Evolutionary conservation across 78 protist genomes (phyloP).

Genomic region (Goniomonas avonlea): DNA sequence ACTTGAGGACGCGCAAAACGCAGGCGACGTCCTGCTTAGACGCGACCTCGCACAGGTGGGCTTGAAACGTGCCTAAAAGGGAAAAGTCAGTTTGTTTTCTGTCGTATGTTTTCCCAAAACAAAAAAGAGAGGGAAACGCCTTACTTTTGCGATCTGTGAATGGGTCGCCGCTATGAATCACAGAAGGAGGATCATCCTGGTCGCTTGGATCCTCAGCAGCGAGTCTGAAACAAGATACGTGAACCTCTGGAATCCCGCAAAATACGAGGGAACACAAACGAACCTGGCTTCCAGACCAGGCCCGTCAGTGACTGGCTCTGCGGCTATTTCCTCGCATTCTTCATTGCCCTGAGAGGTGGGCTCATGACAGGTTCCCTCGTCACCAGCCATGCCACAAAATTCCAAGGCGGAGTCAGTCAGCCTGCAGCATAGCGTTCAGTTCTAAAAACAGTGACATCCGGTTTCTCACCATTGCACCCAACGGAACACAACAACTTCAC

Average conservation of each 20-base stretch:
- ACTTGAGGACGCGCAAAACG: background rate
- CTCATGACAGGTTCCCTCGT: no score
- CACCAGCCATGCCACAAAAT: no score
- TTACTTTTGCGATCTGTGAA: background rate
- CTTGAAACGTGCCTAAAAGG: constrained; percentile 2
- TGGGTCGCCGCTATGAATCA: background rate
- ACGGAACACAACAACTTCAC: background rate
- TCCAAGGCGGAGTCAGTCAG: background rate
- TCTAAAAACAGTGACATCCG: no score
- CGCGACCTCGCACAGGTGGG: background rate
- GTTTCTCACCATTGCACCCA: no score
- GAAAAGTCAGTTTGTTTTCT: no score
- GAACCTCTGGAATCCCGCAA: background rate
- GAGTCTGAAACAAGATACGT: background rate
- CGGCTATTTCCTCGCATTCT: background rate
- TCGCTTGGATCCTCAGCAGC: background rate
- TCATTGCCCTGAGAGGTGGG: background rate
- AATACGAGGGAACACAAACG: background rate
- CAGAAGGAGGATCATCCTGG: background rate
- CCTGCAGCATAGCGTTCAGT: no score
- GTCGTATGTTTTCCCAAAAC: no score
- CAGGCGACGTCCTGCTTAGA: background rate
- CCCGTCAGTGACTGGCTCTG: background rate
- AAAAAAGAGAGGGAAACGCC: no score
- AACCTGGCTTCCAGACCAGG: background rate